Evolutionary conservation across 768 basidiomycete genomes (phyloP), one percentile per base, ranked within the genome.

Genomic region (Tulasnella sp.): DNA sequence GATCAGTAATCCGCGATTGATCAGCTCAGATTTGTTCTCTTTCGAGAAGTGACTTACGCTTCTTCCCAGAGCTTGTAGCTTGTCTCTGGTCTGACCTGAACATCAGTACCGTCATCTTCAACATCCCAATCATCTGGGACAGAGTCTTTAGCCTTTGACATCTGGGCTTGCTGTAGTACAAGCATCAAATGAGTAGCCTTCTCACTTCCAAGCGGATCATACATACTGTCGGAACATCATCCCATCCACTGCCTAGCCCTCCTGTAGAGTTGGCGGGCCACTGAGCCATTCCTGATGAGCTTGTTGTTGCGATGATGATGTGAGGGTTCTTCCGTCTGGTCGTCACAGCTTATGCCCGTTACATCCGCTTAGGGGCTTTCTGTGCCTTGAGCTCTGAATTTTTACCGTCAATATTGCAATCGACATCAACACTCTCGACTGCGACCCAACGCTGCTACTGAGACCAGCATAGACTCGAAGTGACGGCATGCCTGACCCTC

Each of bases 41-140:
- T 31, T 38, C 22, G 58, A 52, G 27, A 2, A 4, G 34, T 29
- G 38, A 45, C 59, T 38, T 53, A 61, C 60, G 60, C 60, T 61
- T 61, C 42, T 34, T 61, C 54, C 60, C 60, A 61, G 21, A 61
- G 51, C 38, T 27, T 57, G 17, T 46, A 42, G 9, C 48, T 29
- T n/a, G 2, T 19, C 17, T 21, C 22, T 22, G 38, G 53, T 8
- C n/a, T 42, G 12, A 19, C 34, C 48, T 44, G 27, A 45, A 30
- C 50, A 4, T 61, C 60, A 12, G 19, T 43, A 50, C 19, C 53
- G 17, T 48, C 46, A 27, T 61, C 60, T 29, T 61, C 54, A 27
- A 29, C 57, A 49, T 61, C 60, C 60, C 60, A 61, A 22, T 57
- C 54, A 12, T 61, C 60, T 27, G 60, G 60, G 10, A 61, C 55